Evolutionary conservation across 371 early-diverging fungal genomes (phyloP).

Genomic region (Mortierella sp.): DNA sequence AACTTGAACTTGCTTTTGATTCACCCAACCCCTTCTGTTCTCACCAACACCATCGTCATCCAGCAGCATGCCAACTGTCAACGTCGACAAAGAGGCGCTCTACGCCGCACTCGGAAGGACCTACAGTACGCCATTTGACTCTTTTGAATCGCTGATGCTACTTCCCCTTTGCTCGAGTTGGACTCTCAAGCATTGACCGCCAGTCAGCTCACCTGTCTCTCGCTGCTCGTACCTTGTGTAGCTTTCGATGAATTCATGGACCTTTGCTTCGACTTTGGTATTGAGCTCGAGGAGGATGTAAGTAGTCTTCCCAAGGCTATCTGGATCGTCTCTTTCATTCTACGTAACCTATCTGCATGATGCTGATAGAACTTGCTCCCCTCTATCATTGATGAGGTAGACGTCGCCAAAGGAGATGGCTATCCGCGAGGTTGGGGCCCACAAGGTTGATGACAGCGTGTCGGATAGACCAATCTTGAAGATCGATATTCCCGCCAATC

Average conservation of each 20-base stretch:
- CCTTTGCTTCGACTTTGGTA: conserved; percentile 99
- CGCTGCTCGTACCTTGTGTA: conserved; percentile 27
- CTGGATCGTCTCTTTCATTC: background rate
- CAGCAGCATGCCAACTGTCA: conserved; percentile 87
- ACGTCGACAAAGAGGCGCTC: conserved; percentile 90
- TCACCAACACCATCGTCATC: conserved; percentile 2
- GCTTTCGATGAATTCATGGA: conserved; percentile 93
- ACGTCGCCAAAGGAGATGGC: conserved; percentile 84
- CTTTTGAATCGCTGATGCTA: background rate
- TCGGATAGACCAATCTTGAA: conserved; percentile 90
- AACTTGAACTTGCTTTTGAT: too few species aligned
- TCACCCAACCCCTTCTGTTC: background rate
- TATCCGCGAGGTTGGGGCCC: conserved; percentile 67
- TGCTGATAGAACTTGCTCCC: background rate
- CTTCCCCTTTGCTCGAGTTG: too few species aligned
- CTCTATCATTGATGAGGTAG: conserved; percentile 56
- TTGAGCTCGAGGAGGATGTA: conserved; percentile 99
- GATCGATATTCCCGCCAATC: conserved; percentile 99
- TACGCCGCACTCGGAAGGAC: conserved; percentile 82
- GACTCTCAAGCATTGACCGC: background rate
- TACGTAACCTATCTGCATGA: background rate
- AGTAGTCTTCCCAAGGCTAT: conserved; percentile 18
- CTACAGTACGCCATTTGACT: conserved; percentile 69
- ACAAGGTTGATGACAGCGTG: conserved; percentile 64
- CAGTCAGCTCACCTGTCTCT: conserved; percentile 7